Evolutionary conservation across 305 asterid species (phyloP), one percentile per base, ranked within the genome.

Genomic region (Fraxinus dipetala): DNA sequence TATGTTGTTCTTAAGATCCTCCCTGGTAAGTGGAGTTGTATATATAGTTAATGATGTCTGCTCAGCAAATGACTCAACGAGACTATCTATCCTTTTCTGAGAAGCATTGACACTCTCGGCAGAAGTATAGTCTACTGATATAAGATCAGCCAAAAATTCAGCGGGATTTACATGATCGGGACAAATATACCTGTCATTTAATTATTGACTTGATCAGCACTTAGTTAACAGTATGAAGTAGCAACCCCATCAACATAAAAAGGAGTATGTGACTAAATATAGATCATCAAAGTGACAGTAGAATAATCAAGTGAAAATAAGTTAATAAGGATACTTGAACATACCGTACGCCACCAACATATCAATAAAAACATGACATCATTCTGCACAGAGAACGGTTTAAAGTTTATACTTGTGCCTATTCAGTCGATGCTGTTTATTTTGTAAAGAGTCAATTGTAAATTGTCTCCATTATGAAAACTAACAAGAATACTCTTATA

Each of bases 101-200:
- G 99, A 96, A 86, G 93, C 86, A 81, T 63, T 84, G 75, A 91
- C 97, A 88, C 97, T 92, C 87, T 90, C 95, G 7, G 90, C 75
- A 4, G 98, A 93, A 86, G 97, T 92, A 87, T 96, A 94, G 88
- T 96, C 98, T 51, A 96, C 90, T 78, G 99, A 94, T 87, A 96
- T 96, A 77, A 96, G 97, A 92, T 96, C 99, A n/a, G 99, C 99
- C 91, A 96, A 89, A 90, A 93, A 96, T 86, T 96, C 99, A 26
- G 99, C 99, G 32, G 99, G 99, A 88, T 96, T 96, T 61, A 87
- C 98, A 87, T 94, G 94, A 84, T 92, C 98, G 14, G 97, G 97
- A 85, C 99, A 96, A 76, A 83, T 78, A 85, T 91, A 92, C 98
- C 99, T 96, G 94, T 32, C 83, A 87, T 72, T 82, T 83, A 77